Percentiles rank a stretch among this genome's conserved stretches.
phyloP scores from a whole-genome alignment of 208 protist species.

The Trypanosoma cruzi region DNA sequence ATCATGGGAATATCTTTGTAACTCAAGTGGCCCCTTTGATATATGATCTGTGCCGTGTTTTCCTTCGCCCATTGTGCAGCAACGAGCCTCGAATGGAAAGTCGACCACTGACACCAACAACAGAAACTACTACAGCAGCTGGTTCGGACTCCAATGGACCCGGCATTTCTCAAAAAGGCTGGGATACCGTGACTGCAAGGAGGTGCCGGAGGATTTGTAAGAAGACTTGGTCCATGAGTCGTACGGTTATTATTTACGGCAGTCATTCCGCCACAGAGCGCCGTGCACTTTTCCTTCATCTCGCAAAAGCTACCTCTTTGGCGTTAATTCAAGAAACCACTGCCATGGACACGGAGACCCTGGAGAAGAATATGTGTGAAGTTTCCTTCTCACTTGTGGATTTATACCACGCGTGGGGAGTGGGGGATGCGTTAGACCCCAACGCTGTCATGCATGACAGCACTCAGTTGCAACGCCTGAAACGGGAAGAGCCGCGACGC shows the following conservation, averaged over 20 bases:
- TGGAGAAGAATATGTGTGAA: not conserved
- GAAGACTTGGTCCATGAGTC: constrained; percentile 7
- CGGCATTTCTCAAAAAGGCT: constrained; percentile 1
- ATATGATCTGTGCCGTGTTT: constrained; percentile 29
- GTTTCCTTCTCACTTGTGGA: constrained; percentile 48
- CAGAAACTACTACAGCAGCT: not conserved
- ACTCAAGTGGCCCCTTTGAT: constrained; percentile 31
- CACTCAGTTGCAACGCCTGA: constrained; percentile 1
- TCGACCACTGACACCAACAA: not conserved
- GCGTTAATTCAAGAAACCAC: constrained; percentile 9
- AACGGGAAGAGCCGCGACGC: constrained; percentile 7
- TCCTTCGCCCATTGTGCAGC: constrained; percentile 1
- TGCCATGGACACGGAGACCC: not conserved
- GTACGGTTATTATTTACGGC: constrained; percentile 30
- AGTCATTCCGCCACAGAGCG: constrained; percentile 27
- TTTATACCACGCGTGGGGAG: constrained; percentile 45
- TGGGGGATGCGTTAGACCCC: constrained; percentile 39
- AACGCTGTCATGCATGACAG: constrained; percentile 24
- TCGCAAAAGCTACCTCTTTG: constrained; percentile 17
- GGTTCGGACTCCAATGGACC: not conserved
- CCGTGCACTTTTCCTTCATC: constrained; percentile 21
- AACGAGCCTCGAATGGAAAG: not conserved
- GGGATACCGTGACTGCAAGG: not conserved
- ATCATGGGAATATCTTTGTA: constrained; percentile 34
- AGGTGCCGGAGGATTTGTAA: not conserved